Evolutionary conservation across 2,329 filamentous ascomycete genomes (phyloP), one percentile per base, ranked within the genome.

Genomic region (Pseudopithomyces maydicus): DNA sequence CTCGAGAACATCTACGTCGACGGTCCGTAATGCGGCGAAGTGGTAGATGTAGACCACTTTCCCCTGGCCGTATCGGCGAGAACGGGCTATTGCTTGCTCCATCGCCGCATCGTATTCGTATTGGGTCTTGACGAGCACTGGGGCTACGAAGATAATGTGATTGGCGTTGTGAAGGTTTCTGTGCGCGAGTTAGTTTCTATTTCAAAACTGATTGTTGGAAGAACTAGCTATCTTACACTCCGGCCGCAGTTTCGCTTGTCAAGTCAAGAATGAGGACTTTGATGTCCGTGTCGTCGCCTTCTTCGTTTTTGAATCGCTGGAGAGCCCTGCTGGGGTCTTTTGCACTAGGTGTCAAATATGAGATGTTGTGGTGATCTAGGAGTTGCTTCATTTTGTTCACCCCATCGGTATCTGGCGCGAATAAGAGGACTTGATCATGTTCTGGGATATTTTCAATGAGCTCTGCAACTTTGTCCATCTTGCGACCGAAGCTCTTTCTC

Each of bases 11-110:
- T 81, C 79, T 1, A 81, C 76, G 36, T 82, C 79, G 38, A 82
- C 78, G 1, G 79, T 81, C 71, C 96, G 89, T 70, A 97, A 89
- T 11, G 92, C 95, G 8, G 96, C 88, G 19, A 98, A 88, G 1
- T 94, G 81, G 66, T 88, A 88, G 15, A 88, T 80, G 52, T 85
- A 78, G 1, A 90, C 86, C 1, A 70, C 68, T 63, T 82, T 84
- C 36, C 74, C 72, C 65, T 90, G 87, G 0, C 85, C 84, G 54
- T 82, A 85, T 1, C 88, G 79, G 6, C 81, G 79, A 8, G 81
- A 80, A 36, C 88, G 81, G 1, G 87, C 88, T 19, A 89, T 84
- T 0, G 86, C 86, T 59, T 90, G 88, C 0, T 79, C 82, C 82
- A 88, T 88, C 0, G 81, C 79, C 0, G 83, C 78, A 0, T 84